These are phyloP conservation scores for Podaxis pistillaris DNA, from an alignment of 768 basidiomycete genomes.

Conservation along the genomic window DNA sequence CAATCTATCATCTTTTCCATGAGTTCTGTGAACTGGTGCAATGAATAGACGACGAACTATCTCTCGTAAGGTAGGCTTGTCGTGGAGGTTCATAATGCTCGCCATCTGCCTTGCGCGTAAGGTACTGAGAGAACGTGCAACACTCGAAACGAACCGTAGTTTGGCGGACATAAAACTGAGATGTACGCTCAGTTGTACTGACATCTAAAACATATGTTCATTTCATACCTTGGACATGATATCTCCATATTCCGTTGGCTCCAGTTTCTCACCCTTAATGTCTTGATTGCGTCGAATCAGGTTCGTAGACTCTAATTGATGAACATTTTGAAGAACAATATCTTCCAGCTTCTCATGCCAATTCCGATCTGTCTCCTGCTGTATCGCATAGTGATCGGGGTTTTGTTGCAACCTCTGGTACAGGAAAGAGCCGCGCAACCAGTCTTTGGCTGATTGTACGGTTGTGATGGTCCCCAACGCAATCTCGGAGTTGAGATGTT, in stretches of 20 bases:
- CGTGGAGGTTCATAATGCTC: conserved; percentile 57
- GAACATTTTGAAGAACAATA: conserved; percentile 67
- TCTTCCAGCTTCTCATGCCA: conserved; percentile 75
- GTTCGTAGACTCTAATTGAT: conserved; percentile 56
- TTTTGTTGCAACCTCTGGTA: conserved; percentile 86
- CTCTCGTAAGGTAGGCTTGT: conserved; percentile 56
- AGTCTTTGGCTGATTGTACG: conserved; percentile 68
- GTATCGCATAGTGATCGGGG: conserved; percentile 64
- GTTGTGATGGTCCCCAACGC: conserved; percentile 80
- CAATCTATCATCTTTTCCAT: conserved; percentile 42
- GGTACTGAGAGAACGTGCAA: background rate
- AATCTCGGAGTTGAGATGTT: conserved; percentile 95
- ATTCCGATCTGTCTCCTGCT: conserved; percentile 37
- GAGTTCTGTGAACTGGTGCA: background rate
- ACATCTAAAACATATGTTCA: background rate
- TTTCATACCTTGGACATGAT: conserved; percentile 78
- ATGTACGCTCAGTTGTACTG: conserved; percentile 9
- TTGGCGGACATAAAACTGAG: conserved; percentile 68
- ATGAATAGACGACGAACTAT: conserved; percentile 47
- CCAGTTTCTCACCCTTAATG: conserved; percentile 40
- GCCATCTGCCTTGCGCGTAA: conserved; percentile 52
- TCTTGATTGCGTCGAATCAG: conserved; percentile 46
- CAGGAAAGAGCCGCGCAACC: conserved; percentile 85
- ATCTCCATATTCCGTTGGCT: conserved; percentile 75
- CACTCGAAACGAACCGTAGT: conserved; percentile 45